Evolutionary conservation across 106 monocot species (phyloP).

Genomic region (Dioscorea alata): DNA sequence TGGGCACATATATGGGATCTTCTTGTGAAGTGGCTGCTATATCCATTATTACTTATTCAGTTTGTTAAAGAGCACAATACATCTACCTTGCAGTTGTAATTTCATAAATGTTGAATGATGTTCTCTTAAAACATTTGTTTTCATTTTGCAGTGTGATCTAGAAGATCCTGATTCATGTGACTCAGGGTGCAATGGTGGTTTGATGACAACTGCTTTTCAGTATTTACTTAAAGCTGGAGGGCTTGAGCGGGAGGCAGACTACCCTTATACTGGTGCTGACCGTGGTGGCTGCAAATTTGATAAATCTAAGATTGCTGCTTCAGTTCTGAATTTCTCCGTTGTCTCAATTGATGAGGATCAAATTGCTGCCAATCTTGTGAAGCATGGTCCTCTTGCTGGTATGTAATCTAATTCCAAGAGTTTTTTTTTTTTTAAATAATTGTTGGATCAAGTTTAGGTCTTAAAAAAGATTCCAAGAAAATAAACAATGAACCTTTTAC

Average conservation of each 20-base stretch:
- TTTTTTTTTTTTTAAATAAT: too few relatives aligned
- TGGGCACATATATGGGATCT: too few relatives aligned
- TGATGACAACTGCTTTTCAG: constrained; percentile 89
- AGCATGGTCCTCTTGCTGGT: constrained; percentile 90
- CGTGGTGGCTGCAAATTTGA: constrained; percentile 61
- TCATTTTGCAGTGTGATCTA: constrained; percentile 66
- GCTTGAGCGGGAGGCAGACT: constrained; percentile 74
- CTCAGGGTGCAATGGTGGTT: constrained; percentile 79
- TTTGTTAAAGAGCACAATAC: too few relatives aligned
- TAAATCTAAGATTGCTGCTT: constrained; percentile 68
- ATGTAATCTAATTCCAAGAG: not conserved
- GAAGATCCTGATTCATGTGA: constrained; percentile 71
- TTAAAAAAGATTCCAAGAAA: too few relatives aligned
- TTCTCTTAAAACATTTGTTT: not conserved
- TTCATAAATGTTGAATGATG: too few relatives aligned
- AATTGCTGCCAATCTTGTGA: constrained; percentile 90
- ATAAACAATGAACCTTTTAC: too few relatives aligned
- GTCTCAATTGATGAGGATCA: constrained; percentile 83
- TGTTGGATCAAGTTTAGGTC: not conserved
- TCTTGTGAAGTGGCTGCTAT: too few relatives aligned
- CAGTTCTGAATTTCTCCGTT: constrained; percentile 70
- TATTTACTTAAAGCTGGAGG: constrained; percentile 78
- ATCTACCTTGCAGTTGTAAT: too few relatives aligned
- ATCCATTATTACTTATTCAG: too few relatives aligned
- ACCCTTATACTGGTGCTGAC: constrained; percentile 78